A percentile compares a stretch with the other conserved stretches of the same genome.
Conservation (phyloP, 805 yeast species). For the Hanseniaspora thailandica region DNA sequence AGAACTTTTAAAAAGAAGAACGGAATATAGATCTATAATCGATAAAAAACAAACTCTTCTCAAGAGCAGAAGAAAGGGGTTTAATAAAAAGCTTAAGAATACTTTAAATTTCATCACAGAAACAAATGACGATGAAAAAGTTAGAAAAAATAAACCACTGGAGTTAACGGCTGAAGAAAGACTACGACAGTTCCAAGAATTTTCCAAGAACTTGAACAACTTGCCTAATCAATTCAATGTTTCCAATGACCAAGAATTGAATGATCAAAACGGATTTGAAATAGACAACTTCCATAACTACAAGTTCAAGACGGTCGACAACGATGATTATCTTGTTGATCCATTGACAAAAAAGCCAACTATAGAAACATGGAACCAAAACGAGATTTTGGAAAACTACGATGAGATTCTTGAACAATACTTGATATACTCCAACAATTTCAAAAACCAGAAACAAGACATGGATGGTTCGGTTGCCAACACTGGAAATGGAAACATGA, state of each 20-base stretch:
- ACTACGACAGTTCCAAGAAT: slow-evolving; percentile 12
- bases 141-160: not conserved
- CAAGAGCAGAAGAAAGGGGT: not conserved
- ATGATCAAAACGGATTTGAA: not conserved
- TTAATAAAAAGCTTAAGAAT: not conserved
- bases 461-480: not conserved
- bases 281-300: slow-evolving; percentile 11
- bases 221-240: not conserved
- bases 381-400: slow-evolving; percentile 11
- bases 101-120: not conserved
- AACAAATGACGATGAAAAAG: not conserved
- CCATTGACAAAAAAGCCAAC: not conserved
- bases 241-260: not conserved
- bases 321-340: not conserved
- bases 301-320: slow-evolving; percentile 1
- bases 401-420: slow-evolving; percentile 13
- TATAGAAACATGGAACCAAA: slow-evolving; percentile 7
- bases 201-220: not conserved
- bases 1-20: slow-evolving; percentile 8
- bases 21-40: slow-evolving; percentile 8
- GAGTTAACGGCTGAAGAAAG: slow-evolving; percentile 3
- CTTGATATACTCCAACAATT: not conserved
- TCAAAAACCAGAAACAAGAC: not conserved
- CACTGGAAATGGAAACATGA: not conserved
- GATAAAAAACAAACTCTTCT: not conserved